Conservation (phyloP, 2,329 filamentous ascomycete genomes). For the Fusarium succisae region DNA sequence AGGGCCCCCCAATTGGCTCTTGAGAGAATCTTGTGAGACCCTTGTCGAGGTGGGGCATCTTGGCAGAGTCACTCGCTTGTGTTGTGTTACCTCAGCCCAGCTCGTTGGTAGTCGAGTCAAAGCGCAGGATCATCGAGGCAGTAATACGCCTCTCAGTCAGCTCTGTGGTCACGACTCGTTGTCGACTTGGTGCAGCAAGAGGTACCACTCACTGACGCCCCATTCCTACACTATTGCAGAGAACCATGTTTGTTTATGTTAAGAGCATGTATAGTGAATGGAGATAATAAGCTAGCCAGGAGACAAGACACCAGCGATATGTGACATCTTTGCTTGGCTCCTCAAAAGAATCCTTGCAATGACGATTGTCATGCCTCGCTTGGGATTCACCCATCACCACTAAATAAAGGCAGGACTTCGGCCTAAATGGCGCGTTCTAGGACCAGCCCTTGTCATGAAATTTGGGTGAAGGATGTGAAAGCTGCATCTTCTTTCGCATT, state of each 20-base stretch:
- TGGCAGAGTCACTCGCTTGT: background rate
- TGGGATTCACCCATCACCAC: too few relatives aligned
- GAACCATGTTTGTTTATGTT: background rate
- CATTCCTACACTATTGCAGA: background rate
- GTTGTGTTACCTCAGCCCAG: background rate
- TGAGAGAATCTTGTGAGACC: background rate
- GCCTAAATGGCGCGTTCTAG: slow-evolving; percentile 3
- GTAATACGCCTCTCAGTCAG: background rate
- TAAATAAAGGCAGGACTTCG: background rate
- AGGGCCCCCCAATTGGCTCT: background rate
- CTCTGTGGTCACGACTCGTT: background rate
- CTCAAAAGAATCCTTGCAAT: background rate
- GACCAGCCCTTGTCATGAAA: background rate
- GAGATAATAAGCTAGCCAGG: background rate
- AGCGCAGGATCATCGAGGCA: background rate
- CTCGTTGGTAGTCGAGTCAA: background rate
- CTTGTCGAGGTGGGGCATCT: background rate
- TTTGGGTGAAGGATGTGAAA: background rate
- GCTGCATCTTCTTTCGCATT: background rate
- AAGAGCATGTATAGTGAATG: background rate
- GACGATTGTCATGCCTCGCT: background rate
- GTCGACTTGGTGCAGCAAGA: background rate
- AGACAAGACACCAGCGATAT: background rate
- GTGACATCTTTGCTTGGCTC: background rate
- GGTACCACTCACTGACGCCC: background rate